Percentiles rank a stretch among this genome's conserved stretches.
phyloP scores from a whole-genome alignment of 2,329 filamentous ascomycete species.

The Cadophora luteo-olivacea region DNA sequence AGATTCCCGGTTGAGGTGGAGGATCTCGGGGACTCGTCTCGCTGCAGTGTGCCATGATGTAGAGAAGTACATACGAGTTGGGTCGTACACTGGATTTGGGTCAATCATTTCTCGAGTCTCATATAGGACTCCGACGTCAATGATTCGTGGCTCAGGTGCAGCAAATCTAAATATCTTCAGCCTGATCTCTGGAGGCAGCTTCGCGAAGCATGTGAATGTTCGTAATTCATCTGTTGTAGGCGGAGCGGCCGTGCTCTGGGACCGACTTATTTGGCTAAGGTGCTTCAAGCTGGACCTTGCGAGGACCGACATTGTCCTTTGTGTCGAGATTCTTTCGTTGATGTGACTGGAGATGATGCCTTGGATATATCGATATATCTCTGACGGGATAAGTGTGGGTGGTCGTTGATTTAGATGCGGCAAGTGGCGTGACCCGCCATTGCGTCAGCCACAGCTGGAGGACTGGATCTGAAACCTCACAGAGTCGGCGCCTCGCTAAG shows the following conservation, averaged over 20 bases:
- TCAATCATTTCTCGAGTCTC: not conserved
- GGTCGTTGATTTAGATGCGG: too few species aligned
- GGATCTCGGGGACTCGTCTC: not conserved
- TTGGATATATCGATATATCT: too few species aligned
- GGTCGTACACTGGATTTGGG: not conserved
- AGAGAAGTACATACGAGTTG: not conserved
- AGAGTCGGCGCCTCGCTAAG: too few species aligned
- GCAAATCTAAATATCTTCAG: slow-evolving; percentile 4
- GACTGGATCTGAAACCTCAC: too few species aligned
- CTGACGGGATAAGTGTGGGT: too few species aligned
- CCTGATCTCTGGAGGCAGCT: not conserved
- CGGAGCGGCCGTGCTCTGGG: not conserved
- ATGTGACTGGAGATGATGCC: not conserved
- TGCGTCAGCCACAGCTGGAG: too few species aligned
- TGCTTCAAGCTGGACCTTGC: not conserved
- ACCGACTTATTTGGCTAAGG: not conserved
- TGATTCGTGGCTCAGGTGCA: slow-evolving; percentile 6
- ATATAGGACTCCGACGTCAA: not conserved
- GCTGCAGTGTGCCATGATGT: not conserved
- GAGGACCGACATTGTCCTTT: not conserved
- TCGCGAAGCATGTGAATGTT: slow-evolving; percentile 3
- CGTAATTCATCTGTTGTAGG: not conserved
- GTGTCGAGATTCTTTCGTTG: not conserved
- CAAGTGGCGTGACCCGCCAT: too few species aligned
- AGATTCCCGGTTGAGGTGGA: slow-evolving; percentile 10